Conservation (phyloP, 2,329 filamentous ascomycete species). For the Sarocladiaceae sp. region DNA sequence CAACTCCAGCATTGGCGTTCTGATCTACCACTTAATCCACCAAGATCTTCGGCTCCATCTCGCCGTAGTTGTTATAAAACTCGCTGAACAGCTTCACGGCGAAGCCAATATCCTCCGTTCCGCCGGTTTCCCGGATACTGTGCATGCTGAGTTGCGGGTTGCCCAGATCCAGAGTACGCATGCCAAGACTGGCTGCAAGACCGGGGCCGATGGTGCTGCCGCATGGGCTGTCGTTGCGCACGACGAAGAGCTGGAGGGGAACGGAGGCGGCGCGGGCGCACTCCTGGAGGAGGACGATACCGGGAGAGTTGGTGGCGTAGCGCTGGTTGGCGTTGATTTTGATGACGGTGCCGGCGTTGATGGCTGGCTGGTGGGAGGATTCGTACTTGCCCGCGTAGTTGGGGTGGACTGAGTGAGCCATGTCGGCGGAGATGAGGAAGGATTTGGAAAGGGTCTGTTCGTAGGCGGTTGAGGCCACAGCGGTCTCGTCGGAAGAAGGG, state of each 20-base stretch:
- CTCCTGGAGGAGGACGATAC: conserved; percentile 89
- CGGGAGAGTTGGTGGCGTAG: conserved; percentile 94
- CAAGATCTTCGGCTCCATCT: conserved; percentile 75
- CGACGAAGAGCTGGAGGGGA: conserved; percentile 91
- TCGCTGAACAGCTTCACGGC: conserved; percentile 80
- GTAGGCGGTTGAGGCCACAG: conserved; percentile 83
- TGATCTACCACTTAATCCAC: too few relatives aligned
- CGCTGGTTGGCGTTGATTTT: conserved; percentile 98
- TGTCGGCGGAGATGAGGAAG: conserved; percentile 93
- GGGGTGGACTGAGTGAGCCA: conserved; percentile 94
- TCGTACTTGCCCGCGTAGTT: conserved; percentile 95
- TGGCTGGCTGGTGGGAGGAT: conserved; percentile 81
- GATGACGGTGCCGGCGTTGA: conserved; percentile 95
- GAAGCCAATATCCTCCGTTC: conserved; percentile 81
- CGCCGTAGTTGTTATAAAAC: conserved; percentile 83
- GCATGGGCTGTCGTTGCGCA: conserved; percentile 90
- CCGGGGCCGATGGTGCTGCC: conserved; percentile 98
- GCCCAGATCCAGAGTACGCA: conserved; percentile 85
- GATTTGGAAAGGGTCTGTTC: conserved; percentile 89
- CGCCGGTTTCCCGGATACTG: conserved; percentile 90
- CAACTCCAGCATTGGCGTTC: too few relatives aligned
- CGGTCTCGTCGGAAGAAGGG: conserved; percentile 61
- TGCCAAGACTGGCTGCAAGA: conserved; percentile 80
- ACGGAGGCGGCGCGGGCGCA: conserved; percentile 70
- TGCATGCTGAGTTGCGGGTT: conserved; percentile 97